Percentiles rank a stretch among this genome's conserved stretches.
These are phyloP conservation scores for Helotiales sp. DNA, from an alignment of 2,329 filamentous ascomycete species.

Conservation along the genomic window DNA sequence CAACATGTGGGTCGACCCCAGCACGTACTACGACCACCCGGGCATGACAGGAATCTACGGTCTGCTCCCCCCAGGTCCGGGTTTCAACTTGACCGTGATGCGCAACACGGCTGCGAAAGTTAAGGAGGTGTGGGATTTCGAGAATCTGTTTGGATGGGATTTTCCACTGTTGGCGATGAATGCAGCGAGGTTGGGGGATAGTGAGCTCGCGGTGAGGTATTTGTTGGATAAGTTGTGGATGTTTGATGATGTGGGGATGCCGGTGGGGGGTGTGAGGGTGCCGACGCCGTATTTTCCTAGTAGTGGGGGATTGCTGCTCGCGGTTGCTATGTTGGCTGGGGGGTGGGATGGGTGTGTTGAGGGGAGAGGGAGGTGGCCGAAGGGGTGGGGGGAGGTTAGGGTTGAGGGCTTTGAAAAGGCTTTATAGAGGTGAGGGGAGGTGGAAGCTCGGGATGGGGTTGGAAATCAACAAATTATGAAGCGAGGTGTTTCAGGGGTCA, in stretches of 20 bases:
- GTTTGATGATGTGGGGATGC: slow-evolving; percentile 63
- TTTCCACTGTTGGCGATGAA: slow-evolving; percentile 54
- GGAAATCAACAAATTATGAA: not conserved
- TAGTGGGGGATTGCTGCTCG: slow-evolving; percentile 54
- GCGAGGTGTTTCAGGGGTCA: not conserved
- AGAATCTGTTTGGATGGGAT: slow-evolving; percentile 53
- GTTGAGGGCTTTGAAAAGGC: slow-evolving; percentile 52
- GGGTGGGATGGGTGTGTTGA: slow-evolving; percentile 52
- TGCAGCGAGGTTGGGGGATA: slow-evolving; percentile 49
- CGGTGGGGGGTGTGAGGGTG: slow-evolving; percentile 56
- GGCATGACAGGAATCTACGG: slow-evolving; percentile 53
- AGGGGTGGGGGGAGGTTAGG: slow-evolving; percentile 53
- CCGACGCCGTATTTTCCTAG: slow-evolving; percentile 63
- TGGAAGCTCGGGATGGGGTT: not conserved
- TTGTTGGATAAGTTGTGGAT: slow-evolving; percentile 54
- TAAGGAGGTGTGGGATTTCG: slow-evolving; percentile 48
- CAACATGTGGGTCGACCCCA: slow-evolving; percentile 50
- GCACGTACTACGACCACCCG: slow-evolving; percentile 49
- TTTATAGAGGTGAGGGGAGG: not conserved
- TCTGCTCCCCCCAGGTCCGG: slow-evolving; percentile 44
- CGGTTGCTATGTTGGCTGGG: slow-evolving; percentile 61
- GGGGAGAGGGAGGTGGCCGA: not conserved
- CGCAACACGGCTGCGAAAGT: slow-evolving; percentile 48
- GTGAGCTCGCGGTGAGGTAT: slow-evolving; percentile 48
- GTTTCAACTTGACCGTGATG: slow-evolving; percentile 46